phyloP scores from a whole-genome alignment of 805 yeast genomes.

The Blastobotrys muscicola region DNA sequence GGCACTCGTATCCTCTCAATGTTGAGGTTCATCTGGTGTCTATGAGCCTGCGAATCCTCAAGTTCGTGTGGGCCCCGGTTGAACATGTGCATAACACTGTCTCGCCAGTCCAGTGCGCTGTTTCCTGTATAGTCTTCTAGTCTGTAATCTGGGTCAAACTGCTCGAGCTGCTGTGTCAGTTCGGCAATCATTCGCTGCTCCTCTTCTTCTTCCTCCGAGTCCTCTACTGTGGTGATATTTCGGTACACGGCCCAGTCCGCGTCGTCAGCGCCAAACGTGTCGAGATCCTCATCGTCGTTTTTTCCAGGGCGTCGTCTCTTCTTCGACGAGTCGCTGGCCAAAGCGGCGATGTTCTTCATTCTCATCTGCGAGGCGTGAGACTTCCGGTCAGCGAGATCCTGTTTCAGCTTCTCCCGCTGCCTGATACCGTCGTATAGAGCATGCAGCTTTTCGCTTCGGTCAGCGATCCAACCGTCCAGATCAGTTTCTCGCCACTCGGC shows the following conservation, averaged over 20 bases:
- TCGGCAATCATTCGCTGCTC: slow-evolving; percentile 33
- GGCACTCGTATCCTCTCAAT: slow-evolving; percentile 88
- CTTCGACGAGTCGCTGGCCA: slow-evolving; percentile 54
- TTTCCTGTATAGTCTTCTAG: slow-evolving; percentile 57
- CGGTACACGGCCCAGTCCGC: slow-evolving; percentile 92
- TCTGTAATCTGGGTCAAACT: slow-evolving; percentile 77
- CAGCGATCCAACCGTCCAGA: slow-evolving; percentile 68
- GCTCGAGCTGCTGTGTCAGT: slow-evolving; percentile 67
- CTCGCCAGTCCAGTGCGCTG: slow-evolving; percentile 78
- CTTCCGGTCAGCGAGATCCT: slow-evolving; percentile 77
- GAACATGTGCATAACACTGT: slow-evolving; percentile 69
- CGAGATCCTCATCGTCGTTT: slow-evolving; percentile 81
- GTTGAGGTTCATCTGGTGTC: slow-evolving; percentile 84
- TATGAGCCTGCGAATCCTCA: slow-evolving; percentile 75
- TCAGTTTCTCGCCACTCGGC: slow-evolving; percentile 68
- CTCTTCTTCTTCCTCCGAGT: slow-evolving; percentile 73
- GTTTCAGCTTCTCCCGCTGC: slow-evolving; percentile 60
- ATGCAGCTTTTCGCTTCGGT: slow-evolving; percentile 53
- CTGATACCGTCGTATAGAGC: slow-evolving; percentile 50
- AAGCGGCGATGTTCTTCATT: slow-evolving; percentile 81
- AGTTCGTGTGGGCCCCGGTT: slow-evolving; percentile 84
- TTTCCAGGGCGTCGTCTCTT: slow-evolving; percentile 18
- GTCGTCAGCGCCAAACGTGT: slow-evolving; percentile 90
- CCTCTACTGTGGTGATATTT: slow-evolving; percentile 65
- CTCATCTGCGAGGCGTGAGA: slow-evolving; percentile 86